Evolutionary conservation across 768 basidiomycete species (phyloP).

Genomic region (Lanmaoa rubissima): DNA sequence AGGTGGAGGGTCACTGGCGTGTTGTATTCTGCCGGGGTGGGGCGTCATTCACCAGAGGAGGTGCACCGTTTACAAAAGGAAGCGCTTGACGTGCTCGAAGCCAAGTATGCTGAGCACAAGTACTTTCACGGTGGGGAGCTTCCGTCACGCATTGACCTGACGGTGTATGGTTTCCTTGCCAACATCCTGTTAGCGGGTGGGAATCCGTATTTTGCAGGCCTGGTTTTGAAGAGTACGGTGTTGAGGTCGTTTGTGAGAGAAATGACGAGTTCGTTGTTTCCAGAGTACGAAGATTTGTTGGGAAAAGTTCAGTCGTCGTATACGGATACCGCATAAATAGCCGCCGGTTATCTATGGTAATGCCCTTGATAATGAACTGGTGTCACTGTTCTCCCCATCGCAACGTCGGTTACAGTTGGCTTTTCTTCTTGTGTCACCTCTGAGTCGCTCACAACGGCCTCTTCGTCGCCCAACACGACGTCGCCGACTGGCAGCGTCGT

Average conservation of each 20-base stretch:
- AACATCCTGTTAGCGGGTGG: conserved; percentile 21
- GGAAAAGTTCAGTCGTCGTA: conserved; percentile 2
- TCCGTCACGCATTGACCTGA: conserved; percentile 32
- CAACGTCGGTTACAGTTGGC: neutral
- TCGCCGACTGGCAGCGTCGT: conserved; percentile 5
- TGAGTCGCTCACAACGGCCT: neutral
- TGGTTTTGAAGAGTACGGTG: conserved; percentile 21
- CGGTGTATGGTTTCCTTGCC: conserved; percentile 31
- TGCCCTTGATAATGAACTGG: too few species aligned
- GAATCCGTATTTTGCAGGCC: conserved; percentile 28
- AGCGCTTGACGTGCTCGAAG: conserved; percentile 30
- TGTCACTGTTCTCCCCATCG: conserved; percentile 7
- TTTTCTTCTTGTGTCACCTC: neutral
- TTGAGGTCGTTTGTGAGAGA: conserved; percentile 20
- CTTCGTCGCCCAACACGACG: conserved; percentile 6
- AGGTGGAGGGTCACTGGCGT: conserved; percentile 14
- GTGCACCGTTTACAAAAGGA: conserved; percentile 30
- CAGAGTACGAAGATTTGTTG: conserved; percentile 26
- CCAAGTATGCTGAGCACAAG: conserved; percentile 22
- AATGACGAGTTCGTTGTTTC: conserved; percentile 28
- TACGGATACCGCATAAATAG: too few species aligned
- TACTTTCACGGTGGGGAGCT: conserved; percentile 27
- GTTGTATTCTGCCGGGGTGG: conserved; percentile 27
- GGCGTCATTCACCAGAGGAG: conserved; percentile 34
- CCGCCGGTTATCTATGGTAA: too few species aligned